Evolutionary conservation across 805 yeast species (phyloP), one percentile per base, ranked within the genome.

Genomic region (Lipomyces sp.): DNA sequence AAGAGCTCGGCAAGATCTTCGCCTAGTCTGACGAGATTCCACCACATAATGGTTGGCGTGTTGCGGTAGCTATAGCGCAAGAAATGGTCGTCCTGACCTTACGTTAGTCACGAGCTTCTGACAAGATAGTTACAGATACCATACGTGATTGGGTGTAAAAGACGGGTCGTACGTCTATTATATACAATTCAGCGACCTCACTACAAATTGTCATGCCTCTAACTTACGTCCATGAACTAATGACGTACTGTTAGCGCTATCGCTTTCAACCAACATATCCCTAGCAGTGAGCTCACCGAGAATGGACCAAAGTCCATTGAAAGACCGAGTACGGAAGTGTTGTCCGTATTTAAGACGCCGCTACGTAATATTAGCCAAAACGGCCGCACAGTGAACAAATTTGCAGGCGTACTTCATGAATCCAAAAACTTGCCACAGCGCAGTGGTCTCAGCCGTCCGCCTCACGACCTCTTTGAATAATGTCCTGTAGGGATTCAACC

Each of bases 221-320:
- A 18, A n/a, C 8, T 8, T 37, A 65, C 66, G 54, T 70, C 73
- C 73, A 70, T 70, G 57, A 70, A 70, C 42, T 51, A 51, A 6
- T 7, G 33, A 30, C n/a, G 5, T n/a, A 24, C 13, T 7, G 56
- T 53, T 33, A 53, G 35, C 35, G 35, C 35, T 18, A 53, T 7
- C n/a, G 29, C 6, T 13, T 2, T 18, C 97, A 89, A 93, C 84
- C 67, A 92, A 42, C 48, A 15, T 42, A 42, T 24, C 24, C 24
- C 24, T 24, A 42, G 48, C 48, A n/a, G 24, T 24, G n/a, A 42
- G n/a, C 54, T 51, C 6, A 51, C 54, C 15, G 96, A 90, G 79
- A 90, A 95, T 0, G 99, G 98, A 2, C 98, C 99, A 77, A 89
- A 95, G 77, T 94, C 99, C 77, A 95, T 85, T 0, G 97, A 85